Evolutionary conservation across 805 yeast species (phyloP).

Genomic region (Suhomyces pyralidae): DNA sequence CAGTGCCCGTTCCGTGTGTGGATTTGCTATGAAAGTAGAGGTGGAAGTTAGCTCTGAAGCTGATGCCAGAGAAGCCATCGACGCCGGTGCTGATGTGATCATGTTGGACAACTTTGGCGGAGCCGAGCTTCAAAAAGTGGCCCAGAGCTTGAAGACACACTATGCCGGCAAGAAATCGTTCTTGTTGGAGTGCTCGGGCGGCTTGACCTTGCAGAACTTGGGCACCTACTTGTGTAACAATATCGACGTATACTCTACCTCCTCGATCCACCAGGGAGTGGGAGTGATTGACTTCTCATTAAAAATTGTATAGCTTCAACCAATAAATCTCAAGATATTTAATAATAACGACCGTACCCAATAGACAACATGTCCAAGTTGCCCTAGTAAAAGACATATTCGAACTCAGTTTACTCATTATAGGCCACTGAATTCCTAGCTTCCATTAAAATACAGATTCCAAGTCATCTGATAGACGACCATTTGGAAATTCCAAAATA

Average conservation of each 20-base stretch:
- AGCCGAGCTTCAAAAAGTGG: slow-evolving; percentile 60
- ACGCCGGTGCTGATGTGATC: slow-evolving; percentile 92
- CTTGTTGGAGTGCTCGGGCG: slow-evolving; percentile 89
- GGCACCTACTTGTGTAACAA: slow-evolving; percentile 65
- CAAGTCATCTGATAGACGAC: too few relatives aligned
- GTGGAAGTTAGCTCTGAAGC: slow-evolving; percentile 84
- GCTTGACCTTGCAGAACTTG: slow-evolving; percentile 70
- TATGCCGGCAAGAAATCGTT: slow-evolving; percentile 53
- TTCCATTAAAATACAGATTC: too few relatives aligned
- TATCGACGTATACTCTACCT: slow-evolving; percentile 87
- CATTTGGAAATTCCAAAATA: too few relatives aligned
- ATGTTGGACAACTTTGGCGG: slow-evolving; percentile 90
- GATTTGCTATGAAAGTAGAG: slow-evolving; percentile 86
- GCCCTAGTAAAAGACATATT: too few relatives aligned
- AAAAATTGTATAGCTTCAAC: slow-evolving; percentile 58
- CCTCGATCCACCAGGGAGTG: slow-evolving; percentile 90
- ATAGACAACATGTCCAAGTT: too few relatives aligned
- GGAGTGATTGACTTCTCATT: slow-evolving; percentile 79
- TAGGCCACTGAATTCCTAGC: too few relatives aligned
- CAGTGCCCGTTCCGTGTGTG: slow-evolving; percentile 76
- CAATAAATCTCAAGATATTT: too few relatives aligned
- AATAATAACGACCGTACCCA: too few relatives aligned
- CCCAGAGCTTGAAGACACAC: slow-evolving; percentile 54
- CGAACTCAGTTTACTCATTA: too few relatives aligned
- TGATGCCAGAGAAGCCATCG: slow-evolving; percentile 90